Evolutionary conservation across 768 basidiomycete species (phyloP).

Genomic region (Strobilomyces confusus): DNA sequence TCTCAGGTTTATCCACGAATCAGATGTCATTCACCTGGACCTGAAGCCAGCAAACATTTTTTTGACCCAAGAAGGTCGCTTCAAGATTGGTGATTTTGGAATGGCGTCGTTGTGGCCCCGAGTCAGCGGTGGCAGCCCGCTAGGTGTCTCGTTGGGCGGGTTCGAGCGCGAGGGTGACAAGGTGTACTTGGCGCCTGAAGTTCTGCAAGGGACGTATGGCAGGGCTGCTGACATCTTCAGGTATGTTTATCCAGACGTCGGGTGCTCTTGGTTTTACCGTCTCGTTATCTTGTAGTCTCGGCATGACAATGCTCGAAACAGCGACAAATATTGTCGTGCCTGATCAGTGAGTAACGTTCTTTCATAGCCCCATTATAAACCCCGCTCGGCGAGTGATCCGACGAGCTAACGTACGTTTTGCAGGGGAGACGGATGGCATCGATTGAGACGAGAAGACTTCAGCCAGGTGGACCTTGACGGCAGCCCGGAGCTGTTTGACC

Average conservation of each 20-base stretch:
- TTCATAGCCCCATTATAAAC: background rate
- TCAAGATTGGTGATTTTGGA: slow-evolving; percentile 98
- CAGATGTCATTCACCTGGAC: slow-evolving; percentile 91
- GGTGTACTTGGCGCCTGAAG: slow-evolving; percentile 94
- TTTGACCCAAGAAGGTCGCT: slow-evolving; percentile 77
- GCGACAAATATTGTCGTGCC: slow-evolving; percentile 96
- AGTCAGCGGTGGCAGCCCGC: slow-evolving; percentile 32
- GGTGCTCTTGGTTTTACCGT: background rate
- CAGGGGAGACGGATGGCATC: slow-evolving; percentile 94
- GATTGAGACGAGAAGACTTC: slow-evolving; percentile 87
- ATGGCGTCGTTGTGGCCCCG: slow-evolving; percentile 96
- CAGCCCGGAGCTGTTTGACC: slow-evolving; percentile 59
- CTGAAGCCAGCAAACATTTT: slow-evolving; percentile 98
- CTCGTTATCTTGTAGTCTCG: slow-evolving; percentile 57
- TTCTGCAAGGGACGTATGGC: slow-evolving; percentile 86
- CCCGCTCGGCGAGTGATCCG: background rate
- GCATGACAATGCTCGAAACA: slow-evolving; percentile 93
- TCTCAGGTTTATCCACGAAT: slow-evolving; percentile 82
- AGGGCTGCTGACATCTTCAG: slow-evolving; percentile 96
- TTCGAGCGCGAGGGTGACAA: slow-evolving; percentile 98
- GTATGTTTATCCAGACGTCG: slow-evolving; percentile 42
- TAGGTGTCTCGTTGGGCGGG: slow-evolving; percentile 35
- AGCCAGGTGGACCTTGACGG: slow-evolving; percentile 71
- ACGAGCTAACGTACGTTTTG: slow-evolving; percentile 18
- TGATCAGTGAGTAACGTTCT: slow-evolving; percentile 72